phyloP scores from a whole-genome alignment of 2,329 filamentous ascomycete species.

The Chrysoporthe puriensis region DNA sequence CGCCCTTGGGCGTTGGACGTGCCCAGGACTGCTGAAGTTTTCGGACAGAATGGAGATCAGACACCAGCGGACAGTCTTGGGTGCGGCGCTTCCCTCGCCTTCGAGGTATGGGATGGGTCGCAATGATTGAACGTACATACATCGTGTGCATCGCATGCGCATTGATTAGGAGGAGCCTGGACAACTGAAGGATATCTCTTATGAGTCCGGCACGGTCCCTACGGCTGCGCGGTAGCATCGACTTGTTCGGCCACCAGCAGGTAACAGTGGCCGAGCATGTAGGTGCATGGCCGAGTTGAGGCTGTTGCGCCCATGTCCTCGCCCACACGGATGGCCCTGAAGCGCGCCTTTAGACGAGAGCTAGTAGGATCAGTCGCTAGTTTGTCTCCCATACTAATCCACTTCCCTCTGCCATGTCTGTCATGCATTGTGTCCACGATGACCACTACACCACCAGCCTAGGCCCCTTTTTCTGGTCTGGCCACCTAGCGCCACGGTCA shows the following conservation, averaged over 20 bases:
- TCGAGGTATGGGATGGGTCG: slow-evolving; percentile 48
- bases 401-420: not conserved
- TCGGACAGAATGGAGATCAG: slow-evolving; percentile 53
- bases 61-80: slow-evolving; percentile 53
- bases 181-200: not conserved
- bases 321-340: too few relatives aligned
- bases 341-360: too few relatives aligned
- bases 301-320: too few relatives aligned
- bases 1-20: slow-evolving; percentile 32
- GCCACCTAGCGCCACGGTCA: too few relatives aligned
- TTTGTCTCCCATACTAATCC: not conserved
- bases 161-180: not conserved
- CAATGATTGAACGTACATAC: slow-evolving; percentile 56
- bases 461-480: not conserved
- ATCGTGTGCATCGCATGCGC: not conserved
- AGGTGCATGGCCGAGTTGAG: too few relatives aligned
- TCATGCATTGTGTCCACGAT: not conserved
- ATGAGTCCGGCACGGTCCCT: not conserved
- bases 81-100: slow-evolving; percentile 51
- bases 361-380: not conserved
- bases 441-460: not conserved
- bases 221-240: not conserved
- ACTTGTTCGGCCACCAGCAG: not conserved
- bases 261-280: too few relatives aligned
- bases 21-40: slow-evolving; percentile 51